These are phyloP conservation scores for Leishmania major DNA, from an alignment of 208 protist species.

Conservation along the genomic window DNA sequence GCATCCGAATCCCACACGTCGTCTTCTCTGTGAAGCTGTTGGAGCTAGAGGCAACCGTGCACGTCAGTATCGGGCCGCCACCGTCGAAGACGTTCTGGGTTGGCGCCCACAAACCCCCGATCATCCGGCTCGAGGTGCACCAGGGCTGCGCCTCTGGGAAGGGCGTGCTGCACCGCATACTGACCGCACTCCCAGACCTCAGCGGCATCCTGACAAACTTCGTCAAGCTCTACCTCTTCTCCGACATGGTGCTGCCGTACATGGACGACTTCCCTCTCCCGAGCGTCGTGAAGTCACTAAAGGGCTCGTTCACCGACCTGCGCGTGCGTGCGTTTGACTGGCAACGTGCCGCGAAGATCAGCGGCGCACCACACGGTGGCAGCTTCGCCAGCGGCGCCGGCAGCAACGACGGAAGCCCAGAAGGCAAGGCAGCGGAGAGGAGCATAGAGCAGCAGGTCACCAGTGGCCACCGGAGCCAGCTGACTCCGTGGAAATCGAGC, in stretches of 20 bases:
- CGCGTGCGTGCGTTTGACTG: constrained; percentile 69
- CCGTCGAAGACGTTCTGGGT: constrained; percentile 90
- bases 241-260: constrained; percentile 78
- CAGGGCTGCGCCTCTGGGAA: constrained; percentile 56
- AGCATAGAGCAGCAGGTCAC: not conserved
- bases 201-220: constrained; percentile 67
- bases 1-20: constrained; percentile 77
- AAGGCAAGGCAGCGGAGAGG: not conserved
- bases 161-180: constrained; percentile 78
- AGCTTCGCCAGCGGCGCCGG: not conserved
- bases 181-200: constrained; percentile 76
- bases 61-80: constrained; percentile 83
- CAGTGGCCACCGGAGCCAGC: too few species aligned
- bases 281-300: constrained; percentile 63
- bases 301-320: constrained; percentile 19
- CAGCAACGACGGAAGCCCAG: not conserved
- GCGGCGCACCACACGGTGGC: constrained; percentile 18
- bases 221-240: constrained; percentile 72
- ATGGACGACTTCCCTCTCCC: constrained; percentile 90
- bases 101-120: constrained; percentile 59
- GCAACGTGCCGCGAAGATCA: constrained; percentile 48
- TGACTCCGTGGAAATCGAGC: not conserved
- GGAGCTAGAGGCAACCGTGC: constrained; percentile 58
- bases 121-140: constrained; percentile 56
- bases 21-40: constrained; percentile 68